These are phyloP conservation scores for Barnettozyma siamensis DNA, from an alignment of 805 yeast species.

Conservation along the genomic window DNA sequence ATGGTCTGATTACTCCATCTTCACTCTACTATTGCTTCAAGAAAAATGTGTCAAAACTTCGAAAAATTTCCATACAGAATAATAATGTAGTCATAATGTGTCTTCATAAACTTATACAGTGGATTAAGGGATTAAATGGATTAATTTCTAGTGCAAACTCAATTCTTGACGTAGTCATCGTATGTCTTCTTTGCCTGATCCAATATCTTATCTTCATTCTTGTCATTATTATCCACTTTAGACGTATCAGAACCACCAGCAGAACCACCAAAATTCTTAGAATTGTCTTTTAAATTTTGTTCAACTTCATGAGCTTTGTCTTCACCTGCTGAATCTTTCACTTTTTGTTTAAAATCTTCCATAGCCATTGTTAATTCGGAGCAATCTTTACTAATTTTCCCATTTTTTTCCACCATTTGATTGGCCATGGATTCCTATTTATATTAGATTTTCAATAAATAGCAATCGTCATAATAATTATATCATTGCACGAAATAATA, in stretches of 20 bases:
- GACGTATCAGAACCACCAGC: slow-evolving; percentile 12
- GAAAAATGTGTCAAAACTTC: neutral
- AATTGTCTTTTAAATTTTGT: neutral
- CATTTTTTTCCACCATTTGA: no score
- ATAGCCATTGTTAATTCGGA: neutral
- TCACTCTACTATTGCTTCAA: neutral
- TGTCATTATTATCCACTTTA: slow-evolving; percentile 3
- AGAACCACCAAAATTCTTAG: slow-evolving; percentile 14
- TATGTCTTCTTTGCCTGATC: slow-evolving; percentile 16
- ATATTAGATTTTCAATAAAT: no score
- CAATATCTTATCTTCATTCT: slow-evolving; percentile 10
- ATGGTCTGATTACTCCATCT: no score
- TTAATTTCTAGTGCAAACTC: no score
- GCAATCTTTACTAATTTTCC: no score
- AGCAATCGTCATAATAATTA: no score
- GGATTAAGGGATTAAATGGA: no score
- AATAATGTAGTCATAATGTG: no score
- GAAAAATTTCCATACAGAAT: no score
- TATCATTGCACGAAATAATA: no score
- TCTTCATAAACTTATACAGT: no score
- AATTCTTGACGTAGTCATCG: neutral
- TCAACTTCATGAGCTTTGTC: neutral
- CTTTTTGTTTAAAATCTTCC: slow-evolving; percentile 3
- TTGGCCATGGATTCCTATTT: no score
- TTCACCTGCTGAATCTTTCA: neutral